Base-by-base conservation (phyloP, 2,329 filamentous ascomycete genomes). In the Ceratocystis huliohia region DNA sequence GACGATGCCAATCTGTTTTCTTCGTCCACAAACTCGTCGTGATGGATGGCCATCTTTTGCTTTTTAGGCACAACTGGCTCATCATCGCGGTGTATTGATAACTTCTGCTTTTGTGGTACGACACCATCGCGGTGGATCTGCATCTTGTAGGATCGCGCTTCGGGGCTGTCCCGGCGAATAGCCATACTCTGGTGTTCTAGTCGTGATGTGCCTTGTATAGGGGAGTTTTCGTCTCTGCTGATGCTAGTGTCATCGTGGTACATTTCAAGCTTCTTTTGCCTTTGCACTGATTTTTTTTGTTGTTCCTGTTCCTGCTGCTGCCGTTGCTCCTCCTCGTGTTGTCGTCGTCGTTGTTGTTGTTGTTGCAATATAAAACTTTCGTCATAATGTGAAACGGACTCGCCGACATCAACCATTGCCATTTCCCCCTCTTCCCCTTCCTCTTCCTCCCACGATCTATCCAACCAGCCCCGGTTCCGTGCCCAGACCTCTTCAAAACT, bases 401-500 rank as follows among this genome's bases (percentile, higher is more conserved):
- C 66, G 6, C 61, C 57, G 8, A 61, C 64, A 28, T 53, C 61
- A 25, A 66, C 64, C 22, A 62, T 61, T 45, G 63, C 64, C 25
- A 64, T 63, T 45, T 66, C 64, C 63, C 80, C 77, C 4, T 79
- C 76, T 30, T 81, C 37, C 37, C 61, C 53, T 53, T 68, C 67
- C 63, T 80, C 77, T 4, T 79, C 76, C 30, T 81, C 77, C 84
- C 84, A 88, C 20, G 78, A 76, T 59, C 79, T 78, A 69, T 83
- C 77, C 44, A 88, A 76, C 78, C 85, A 86, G 0, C 93, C 93
- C 66, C 89, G 83, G 70, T 84, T 84, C 53, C 81, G 82, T 37
- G 93, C 93, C 76, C 91, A 85, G 25, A 99, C 78, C 76, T 99
- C 94, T 74, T 99, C 94, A 73, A 97, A 96, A 72, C 89, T 93